Evolutionary conservation across 2,329 filamentous ascomycete species (phyloP).

Genomic region (Chrysoporthe austroafricana): DNA sequence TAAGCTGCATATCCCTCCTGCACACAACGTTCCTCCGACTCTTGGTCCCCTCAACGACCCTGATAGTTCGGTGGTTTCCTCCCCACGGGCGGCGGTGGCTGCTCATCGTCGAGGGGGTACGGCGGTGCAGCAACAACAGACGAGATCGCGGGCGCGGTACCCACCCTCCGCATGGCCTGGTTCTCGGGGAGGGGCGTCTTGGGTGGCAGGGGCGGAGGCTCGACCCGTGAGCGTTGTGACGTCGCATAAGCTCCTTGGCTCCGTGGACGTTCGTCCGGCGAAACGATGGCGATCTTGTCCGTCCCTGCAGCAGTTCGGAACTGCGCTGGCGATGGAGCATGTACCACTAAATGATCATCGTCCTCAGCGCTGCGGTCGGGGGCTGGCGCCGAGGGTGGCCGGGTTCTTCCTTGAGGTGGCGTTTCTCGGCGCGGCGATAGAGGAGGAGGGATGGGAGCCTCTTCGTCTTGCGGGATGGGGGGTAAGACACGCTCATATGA

Average conservation of each 20-base stretch:
- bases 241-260: conserved; percentile 37
- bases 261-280: conserved; percentile 61
- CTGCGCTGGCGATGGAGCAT: conserved; percentile 61
- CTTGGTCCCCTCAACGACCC: conserved; percentile 43
- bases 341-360: conserved; percentile 59
- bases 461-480: conserved; percentile 36
- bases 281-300: conserved; percentile 71
- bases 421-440: conserved; percentile 36
- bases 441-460: conserved; percentile 35
- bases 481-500: conserved; percentile 52
- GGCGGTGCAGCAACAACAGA: conserved; percentile 53
- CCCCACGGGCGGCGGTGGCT: conserved; percentile 82
- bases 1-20: neutral
- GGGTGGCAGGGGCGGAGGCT: conserved; percentile 74
- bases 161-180: conserved; percentile 39
- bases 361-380: conserved; percentile 33
- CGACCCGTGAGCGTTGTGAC: conserved; percentile 46
- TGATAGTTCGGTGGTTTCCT: conserved; percentile 75
- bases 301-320: conserved; percentile 61
- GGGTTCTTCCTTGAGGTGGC: conserved; percentile 27
- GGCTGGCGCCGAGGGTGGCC: conserved; percentile 33
- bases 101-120: conserved; percentile 79
- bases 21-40: neutral
- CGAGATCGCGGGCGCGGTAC: conserved; percentile 23
- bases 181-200: conserved; percentile 72